Evolutionary conservation across 208 protist genomes (phyloP).

Genomic region (Novymonas esmeraldas): DNA sequence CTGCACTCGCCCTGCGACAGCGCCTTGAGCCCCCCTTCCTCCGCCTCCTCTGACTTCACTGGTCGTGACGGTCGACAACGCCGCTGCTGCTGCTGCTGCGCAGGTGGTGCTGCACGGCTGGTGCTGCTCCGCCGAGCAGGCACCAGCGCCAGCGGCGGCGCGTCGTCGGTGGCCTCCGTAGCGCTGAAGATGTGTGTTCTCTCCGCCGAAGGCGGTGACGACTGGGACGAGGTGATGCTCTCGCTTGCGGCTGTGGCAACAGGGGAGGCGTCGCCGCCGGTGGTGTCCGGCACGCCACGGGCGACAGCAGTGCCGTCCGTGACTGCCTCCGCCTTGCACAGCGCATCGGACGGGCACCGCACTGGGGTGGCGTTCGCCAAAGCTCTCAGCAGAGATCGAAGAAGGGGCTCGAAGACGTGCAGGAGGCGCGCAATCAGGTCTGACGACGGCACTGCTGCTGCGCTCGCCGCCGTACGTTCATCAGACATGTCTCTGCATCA

Average conservation of each 20-base stretch:
- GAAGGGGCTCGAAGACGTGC: slow-evolving; percentile 21
- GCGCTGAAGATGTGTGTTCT: not conserved
- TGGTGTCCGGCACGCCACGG: no score
- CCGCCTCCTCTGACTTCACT: no score
- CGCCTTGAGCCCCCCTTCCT: no score
- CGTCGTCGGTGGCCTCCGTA: not conserved
- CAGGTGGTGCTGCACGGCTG: not conserved
- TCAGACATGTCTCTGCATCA: slow-evolving; percentile 3
- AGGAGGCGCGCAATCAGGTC: slow-evolving; percentile 21
- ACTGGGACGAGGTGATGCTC: no score
- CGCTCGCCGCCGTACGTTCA: not conserved
- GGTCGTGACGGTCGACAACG: no score
- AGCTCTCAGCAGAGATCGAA: slow-evolving; percentile 18
- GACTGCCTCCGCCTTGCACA: no score
- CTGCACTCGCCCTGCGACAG: no score
- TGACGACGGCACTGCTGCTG: not conserved
- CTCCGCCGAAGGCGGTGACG: not conserved
- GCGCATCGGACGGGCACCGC: not conserved
- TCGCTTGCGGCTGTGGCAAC: no score
- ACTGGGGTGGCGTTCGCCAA: not conserved
- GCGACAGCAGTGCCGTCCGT: not conserved
- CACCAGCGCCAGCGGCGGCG: not conserved
- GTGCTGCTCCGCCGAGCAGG: no score
- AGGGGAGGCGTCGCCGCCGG: no score
- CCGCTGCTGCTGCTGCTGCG: no score